Conservation (phyloP, 306 rosid genomes). For the Pyrus communis region DNA sequence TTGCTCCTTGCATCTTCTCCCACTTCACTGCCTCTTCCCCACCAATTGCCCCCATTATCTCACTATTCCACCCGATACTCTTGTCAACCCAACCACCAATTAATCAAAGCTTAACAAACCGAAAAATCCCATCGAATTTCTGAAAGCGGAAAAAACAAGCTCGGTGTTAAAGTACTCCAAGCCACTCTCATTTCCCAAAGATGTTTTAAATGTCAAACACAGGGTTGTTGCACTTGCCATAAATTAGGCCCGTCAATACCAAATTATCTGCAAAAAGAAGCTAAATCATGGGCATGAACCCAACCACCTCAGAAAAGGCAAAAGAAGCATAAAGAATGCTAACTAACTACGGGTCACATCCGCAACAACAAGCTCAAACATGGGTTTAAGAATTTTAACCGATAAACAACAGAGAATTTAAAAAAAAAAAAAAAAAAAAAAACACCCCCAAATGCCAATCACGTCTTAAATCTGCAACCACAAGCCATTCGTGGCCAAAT, state of each 20-base stretch:
- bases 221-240: constrained; percentile 29
- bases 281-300: constrained; percentile 25
- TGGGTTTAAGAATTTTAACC: constrained; percentile 18
- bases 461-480: constrained; percentile 3
- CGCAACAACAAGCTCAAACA: constrained; percentile 32
- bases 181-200: constrained; percentile 28
- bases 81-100: constrained; percentile 23
- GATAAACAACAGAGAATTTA: constrained; percentile 3
- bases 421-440: neutral
- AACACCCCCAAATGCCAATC: constrained; percentile 2
- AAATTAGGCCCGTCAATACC: constrained; percentile 22
- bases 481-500: constrained; percentile 11
- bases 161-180: constrained; percentile 5
- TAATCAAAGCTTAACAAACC: constrained; percentile 11
- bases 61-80: constrained; percentile 13
- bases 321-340: neutral
- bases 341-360: constrained; percentile 26
- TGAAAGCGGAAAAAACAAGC: constrained; percentile 19
- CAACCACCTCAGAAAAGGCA: constrained; percentile 29
- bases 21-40: constrained; percentile 74
- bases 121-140: constrained; percentile 15
- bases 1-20: constrained; percentile 76
- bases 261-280: constrained; percentile 29
- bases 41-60: constrained; percentile 76
- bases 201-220: constrained; percentile 19